Conservation (phyloP, 1,139 yeast species). For the Williopsis jadinii region DNA sequence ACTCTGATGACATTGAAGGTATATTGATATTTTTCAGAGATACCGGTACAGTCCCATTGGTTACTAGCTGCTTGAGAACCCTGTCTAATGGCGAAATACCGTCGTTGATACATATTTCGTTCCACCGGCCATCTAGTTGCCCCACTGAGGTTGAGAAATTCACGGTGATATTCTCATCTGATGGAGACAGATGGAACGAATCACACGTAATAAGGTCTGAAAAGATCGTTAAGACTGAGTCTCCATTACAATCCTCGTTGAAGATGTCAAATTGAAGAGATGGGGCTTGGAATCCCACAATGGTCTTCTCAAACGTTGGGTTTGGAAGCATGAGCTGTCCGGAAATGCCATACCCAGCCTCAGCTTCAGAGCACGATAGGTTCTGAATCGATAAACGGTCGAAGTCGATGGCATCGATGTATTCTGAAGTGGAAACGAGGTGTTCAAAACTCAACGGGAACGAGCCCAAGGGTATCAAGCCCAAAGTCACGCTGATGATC, state of each 20-base stretch:
- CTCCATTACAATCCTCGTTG: constrained; percentile 26
- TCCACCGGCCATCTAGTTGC: constrained; percentile 12
- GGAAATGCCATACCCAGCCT: constrained; percentile 22
- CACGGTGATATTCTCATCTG: constrained; percentile 6
- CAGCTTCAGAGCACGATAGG: constrained; percentile 11
- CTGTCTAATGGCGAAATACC: constrained; percentile 21
- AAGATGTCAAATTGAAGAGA: constrained; percentile 25
- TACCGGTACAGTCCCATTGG: constrained; percentile 22
- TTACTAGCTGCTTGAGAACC: constrained; percentile 24
- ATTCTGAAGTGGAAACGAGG: constrained; percentile 21
- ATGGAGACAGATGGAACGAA: constrained; percentile 12
- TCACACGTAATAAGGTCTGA: constrained; percentile 10
- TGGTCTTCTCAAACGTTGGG: constrained; percentile 12
- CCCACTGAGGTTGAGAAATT: constrained; percentile 10
- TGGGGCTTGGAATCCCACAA: constrained; percentile 24
- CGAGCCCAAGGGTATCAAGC: constrained; percentile 25
- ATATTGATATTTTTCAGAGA: constrained; percentile 22
- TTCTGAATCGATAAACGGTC: constrained; percentile 9
- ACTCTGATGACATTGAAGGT: constrained; percentile 9
- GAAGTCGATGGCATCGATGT: constrained; percentile 14
- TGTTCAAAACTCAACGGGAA: constrained; percentile 24
- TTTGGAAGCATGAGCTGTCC: constrained; percentile 16
- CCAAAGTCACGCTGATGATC: constrained; percentile 23
- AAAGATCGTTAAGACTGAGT: constrained; percentile 20
- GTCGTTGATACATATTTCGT: constrained; percentile 13